Percentiles rank a stretch among this genome's conserved stretches.
Evolutionary conservation across 2,329 filamentous ascomycete species (phyloP).

Genomic region (Penicillium occitanis): DNA sequence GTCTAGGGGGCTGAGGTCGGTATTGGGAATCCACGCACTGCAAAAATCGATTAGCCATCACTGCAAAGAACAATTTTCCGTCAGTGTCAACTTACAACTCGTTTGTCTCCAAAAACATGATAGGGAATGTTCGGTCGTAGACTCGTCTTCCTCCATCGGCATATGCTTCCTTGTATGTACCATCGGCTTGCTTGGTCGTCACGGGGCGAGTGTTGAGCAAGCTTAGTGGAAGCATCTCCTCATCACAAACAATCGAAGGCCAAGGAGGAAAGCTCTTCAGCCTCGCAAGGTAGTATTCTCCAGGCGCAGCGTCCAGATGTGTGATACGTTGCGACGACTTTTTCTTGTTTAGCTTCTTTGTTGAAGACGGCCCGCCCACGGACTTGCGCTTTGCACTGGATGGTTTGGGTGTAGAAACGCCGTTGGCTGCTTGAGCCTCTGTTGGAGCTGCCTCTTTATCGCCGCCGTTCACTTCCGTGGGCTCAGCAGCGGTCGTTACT

Average conservation of each 20-base stretch:
- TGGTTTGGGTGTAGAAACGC: conserved; percentile 52
- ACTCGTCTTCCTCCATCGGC: conserved; percentile 83
- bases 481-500: conserved; percentile 29
- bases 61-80: neutral
- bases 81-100: conserved; percentile 75
- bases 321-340: conserved; percentile 70
- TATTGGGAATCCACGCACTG: conserved; percentile 91
- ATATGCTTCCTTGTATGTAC: conserved; percentile 83
- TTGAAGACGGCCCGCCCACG: conserved; percentile 59
- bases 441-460: conserved; percentile 21
- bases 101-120: conserved; percentile 94
- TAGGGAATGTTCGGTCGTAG: conserved; percentile 81
- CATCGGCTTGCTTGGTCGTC: conserved; percentile 76
- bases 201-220: conserved; percentile 79
- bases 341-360: conserved; percentile 83
- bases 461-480: conserved; percentile 26
- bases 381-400: conserved; percentile 68
- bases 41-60: neutral
- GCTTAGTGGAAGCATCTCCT: conserved; percentile 82
- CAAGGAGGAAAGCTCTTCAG: conserved; percentile 93
- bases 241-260: conserved; percentile 91
- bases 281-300: conserved; percentile 87
- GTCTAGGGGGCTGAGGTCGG: conserved; percentile 74
- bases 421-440: conserved; percentile 38
- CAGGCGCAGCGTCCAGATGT: conserved; percentile 79